Percentiles rank a stretch among this genome's conserved stretches.
These are phyloP conservation scores for Didymella segeticola DNA, from an alignment of 2,329 filamentous ascomycete genomes.

Conservation along the genomic window DNA sequence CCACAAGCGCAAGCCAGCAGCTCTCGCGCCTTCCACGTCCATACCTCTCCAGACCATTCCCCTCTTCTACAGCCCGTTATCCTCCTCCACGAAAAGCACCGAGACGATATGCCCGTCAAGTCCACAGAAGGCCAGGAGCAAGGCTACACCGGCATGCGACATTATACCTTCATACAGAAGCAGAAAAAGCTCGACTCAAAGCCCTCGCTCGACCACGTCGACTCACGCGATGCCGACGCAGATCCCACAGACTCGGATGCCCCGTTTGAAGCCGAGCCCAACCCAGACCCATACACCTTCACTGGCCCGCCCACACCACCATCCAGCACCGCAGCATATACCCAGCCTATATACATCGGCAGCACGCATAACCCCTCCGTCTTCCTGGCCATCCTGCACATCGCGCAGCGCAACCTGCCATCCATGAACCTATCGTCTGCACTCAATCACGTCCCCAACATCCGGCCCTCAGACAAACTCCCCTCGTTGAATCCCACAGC, in stretches of 20 bases:
- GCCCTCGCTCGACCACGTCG: neutral
- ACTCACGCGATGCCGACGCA: neutral
- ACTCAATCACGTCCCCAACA: constrained; percentile 29
- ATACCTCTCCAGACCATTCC: neutral
- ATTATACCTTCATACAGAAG: neutral
- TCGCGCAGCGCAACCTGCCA: constrained; percentile 29
- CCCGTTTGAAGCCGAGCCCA: neutral
- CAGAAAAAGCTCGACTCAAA: neutral
- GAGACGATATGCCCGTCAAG: constrained; percentile 2
- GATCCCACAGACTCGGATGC: neutral
- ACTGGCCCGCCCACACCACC: constrained; percentile 4
- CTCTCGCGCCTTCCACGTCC: neutral
- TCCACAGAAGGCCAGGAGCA: neutral
- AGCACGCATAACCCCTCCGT: constrained; percentile 25
- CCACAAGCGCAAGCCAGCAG: neutral
- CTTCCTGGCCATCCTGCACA: constrained; percentile 28
- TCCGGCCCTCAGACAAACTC: neutral
- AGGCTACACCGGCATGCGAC: neutral
- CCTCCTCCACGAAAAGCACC: neutral
- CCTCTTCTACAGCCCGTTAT: neutral
- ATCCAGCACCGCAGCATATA: neutral
- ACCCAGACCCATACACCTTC: neutral
- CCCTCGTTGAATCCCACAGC: constrained; percentile 6
- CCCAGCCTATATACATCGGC: constrained; percentile 23
- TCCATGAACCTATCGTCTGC: constrained; percentile 25